Evolutionary conservation across 2,329 filamentous ascomycete genomes (phyloP), one percentile per base, ranked within the genome.

Genomic region (Onygenales sp.): DNA sequence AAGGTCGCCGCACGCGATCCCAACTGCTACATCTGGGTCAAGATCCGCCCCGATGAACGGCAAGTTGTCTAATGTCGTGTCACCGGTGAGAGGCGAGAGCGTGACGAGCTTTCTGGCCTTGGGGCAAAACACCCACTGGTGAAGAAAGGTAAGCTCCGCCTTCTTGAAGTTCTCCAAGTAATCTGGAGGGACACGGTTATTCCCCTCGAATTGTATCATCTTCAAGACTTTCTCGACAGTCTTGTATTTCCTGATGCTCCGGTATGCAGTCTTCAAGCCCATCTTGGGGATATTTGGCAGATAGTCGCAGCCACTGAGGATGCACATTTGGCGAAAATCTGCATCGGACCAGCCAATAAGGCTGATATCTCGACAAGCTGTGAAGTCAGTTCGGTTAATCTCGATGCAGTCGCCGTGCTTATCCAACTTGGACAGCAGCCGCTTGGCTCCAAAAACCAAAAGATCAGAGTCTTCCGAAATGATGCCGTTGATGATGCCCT

Each of bases 391-490:
- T 36, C 93, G 86, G 63, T 89, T 89, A 66, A 98, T 87, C 73
- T 96, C 91, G 57, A 97, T 79, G 64, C 91, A 95, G 57, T 93
- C 87, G 47, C 93, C 93, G 60, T 95, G 89, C 67, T 94, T 87
- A 63, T 96, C 92, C 51, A 98, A 78, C 69, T 98, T 98, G 4
- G 93, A 97, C 55, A 98, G 74, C 10, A 98, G 78, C 51, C 88
- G 82, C 69, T 89, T 92, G 27, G 91, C 91, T 13, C 93, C 93
- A 62, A 98, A 98, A 0, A 98, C 93, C 36, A 98, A 75, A 54
- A 98, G 76, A 72, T 98, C 93, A 0, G 93, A 98, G 68, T 98
- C 93, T 67, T 98, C 93, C 0, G 93, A 96, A 38, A 98, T 74
- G 58, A 98, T 95, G 31, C 89, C 94, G 60, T 85, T 76, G 61